Percentiles rank a stretch among this genome's conserved stretches.
phyloP scores from a whole-genome alignment of 2,329 filamentous ascomycete genomes.

The Fusarium xyrophilum region DNA sequence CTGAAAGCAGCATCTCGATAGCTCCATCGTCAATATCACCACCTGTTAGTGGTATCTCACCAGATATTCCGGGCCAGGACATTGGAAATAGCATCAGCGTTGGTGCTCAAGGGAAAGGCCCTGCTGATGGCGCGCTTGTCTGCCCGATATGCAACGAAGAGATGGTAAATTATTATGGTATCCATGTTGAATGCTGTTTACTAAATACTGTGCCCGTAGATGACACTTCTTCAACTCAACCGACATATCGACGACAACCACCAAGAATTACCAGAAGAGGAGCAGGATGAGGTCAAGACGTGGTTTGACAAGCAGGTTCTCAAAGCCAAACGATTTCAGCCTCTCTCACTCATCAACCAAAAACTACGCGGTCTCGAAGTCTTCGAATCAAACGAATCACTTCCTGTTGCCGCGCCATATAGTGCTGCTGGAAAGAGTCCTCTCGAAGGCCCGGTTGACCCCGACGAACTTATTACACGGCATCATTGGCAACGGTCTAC shows the following conservation, averaged over 20 bases:
- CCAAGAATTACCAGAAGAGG: constrained; percentile 84
- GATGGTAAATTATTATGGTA: constrained; percentile 70
- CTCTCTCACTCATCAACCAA: constrained; percentile 88
- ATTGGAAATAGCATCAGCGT: constrained; percentile 82
- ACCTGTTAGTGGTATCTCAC: constrained; percentile 65
- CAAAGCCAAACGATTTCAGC: constrained; percentile 92
- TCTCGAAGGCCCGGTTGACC: constrained; percentile 64
- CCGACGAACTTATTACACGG: constrained; percentile 87
- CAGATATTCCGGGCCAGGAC: constrained; percentile 73
- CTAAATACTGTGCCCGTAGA: constrained; percentile 53
- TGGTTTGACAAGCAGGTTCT: constrained; percentile 96
- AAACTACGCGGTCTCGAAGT: constrained; percentile 92
- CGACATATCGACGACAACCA: constrained; percentile 84
- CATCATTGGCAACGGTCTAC: constrained; percentile 86
- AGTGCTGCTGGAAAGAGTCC: constrained; percentile 49
- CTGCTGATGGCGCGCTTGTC: constrained; percentile 68
- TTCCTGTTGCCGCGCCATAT: constrained; percentile 43
- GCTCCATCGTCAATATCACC: constrained; percentile 75
- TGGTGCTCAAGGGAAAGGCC: constrained; percentile 58
- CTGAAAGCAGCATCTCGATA: constrained; percentile 78
- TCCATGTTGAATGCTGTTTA: too few relatives aligned
- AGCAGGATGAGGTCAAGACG: constrained; percentile 93
- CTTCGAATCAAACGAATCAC: constrained; percentile 87
- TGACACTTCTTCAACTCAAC: constrained; percentile 92
- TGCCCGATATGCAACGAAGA: constrained; percentile 99